These are phyloP conservation scores for Penicillium paxilli DNA, from an alignment of 495 filamentous ascomycete genomes.

Conservation along the genomic window DNA sequence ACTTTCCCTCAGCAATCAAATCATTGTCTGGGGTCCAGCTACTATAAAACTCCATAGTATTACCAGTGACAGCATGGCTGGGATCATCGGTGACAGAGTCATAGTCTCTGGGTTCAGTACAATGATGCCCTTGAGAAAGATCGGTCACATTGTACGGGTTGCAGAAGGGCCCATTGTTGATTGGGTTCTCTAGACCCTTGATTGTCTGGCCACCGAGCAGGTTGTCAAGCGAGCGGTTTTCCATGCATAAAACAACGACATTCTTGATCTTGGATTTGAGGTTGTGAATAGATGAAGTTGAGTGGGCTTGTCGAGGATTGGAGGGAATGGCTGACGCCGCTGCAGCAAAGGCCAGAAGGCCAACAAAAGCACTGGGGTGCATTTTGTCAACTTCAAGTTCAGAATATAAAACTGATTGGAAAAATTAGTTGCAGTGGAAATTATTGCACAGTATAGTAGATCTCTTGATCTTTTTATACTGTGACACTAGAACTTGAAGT, in stretches of 20 bases:
- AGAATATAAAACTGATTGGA: too few relatives aligned
- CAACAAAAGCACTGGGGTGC: not conserved
- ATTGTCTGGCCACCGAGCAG: constrained; percentile 18
- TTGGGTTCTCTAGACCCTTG: constrained; percentile 38
- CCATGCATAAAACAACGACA: constrained; percentile 9
- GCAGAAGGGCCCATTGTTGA: constrained; percentile 44
- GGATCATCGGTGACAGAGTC: constrained; percentile 50
- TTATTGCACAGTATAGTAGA: not conserved
- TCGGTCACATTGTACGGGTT: constrained; percentile 42
- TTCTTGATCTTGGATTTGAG: not conserved
- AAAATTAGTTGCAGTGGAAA: not conserved
- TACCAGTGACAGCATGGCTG: constrained; percentile 46
- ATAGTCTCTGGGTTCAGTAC: constrained; percentile 35
- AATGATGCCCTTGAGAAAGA: constrained; percentile 30
- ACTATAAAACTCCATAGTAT: constrained; percentile 51
- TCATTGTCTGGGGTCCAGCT: constrained; percentile 41
- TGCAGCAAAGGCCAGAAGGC: not conserved
- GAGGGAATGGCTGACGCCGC: not conserved
- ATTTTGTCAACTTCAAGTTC: not conserved
- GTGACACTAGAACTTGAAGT: not conserved
- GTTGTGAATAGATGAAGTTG: not conserved
- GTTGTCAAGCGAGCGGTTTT: constrained; percentile 13
- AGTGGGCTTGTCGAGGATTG: not conserved
- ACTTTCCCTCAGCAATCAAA: constrained; percentile 30
- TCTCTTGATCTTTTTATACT: not conserved